These are phyloP conservation scores for Monosporascus ibericus DNA, from an alignment of 2,329 filamentous ascomycete genomes.

Conservation along the genomic window DNA sequence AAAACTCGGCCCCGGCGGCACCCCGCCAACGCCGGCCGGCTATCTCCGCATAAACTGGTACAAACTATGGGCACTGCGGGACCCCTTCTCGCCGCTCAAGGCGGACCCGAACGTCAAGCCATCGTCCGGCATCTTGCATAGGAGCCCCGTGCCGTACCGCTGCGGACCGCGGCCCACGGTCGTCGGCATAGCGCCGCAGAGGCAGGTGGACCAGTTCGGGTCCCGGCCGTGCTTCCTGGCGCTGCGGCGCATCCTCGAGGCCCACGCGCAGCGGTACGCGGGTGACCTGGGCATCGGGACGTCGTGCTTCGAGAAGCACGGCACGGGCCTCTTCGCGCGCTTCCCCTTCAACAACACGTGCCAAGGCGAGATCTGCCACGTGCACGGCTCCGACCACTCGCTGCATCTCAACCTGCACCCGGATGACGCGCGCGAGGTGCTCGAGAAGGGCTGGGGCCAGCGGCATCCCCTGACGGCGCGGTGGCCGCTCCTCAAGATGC, in stretches of 20 bases:
- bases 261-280: slow-evolving; percentile 40
- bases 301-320: slow-evolving; percentile 78
- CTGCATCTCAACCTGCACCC: slow-evolving; percentile 79
- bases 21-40: slow-evolving; percentile 64
- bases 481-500: slow-evolving; percentile 49
- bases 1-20: slow-evolving; percentile 73
- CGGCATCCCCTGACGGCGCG: slow-evolving; percentile 61
- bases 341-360: slow-evolving; percentile 63
- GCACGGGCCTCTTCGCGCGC: slow-evolving; percentile 65
- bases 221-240: slow-evolving; percentile 45
- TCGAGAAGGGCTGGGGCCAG: slow-evolving; percentile 76
- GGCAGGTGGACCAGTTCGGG: slow-evolving; percentile 66
- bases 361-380: slow-evolving; percentile 76
- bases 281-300: slow-evolving; percentile 53
- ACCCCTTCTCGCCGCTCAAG: slow-evolving; percentile 58
- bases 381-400: slow-evolving; percentile 69
- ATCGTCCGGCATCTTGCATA: slow-evolving; percentile 50
- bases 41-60: slow-evolving; percentile 71
- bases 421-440: slow-evolving; percentile 62
- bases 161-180: slow-evolving; percentile 59
- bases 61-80: slow-evolving; percentile 62
- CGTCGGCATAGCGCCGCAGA: slow-evolving; percentile 73
- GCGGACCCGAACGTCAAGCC: slow-evolving; percentile 47
- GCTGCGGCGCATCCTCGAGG: slow-evolving; percentile 47
- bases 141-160: slow-evolving; percentile 51